Percentiles rank a stretch among this genome's conserved stretches.
These are phyloP conservation scores for Aureobasidium sp. DNA, from an alignment of 2,329 filamentous ascomycete genomes.

Conservation along the genomic window DNA sequence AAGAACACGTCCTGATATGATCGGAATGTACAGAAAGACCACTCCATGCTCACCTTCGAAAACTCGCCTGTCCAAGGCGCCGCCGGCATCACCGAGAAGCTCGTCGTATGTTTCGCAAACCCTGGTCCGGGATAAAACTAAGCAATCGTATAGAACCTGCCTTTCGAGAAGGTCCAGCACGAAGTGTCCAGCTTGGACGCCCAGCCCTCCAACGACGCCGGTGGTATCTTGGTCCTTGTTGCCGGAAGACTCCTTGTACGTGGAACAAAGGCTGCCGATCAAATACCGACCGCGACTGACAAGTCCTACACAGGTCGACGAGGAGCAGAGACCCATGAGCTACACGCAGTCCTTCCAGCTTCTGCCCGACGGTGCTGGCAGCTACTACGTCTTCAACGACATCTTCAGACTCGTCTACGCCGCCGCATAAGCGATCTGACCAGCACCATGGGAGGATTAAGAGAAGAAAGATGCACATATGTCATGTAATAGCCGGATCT, in stretches of 20 bases:
- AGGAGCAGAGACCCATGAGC: conserved; percentile 77
- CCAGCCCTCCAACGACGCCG: conserved; percentile 61
- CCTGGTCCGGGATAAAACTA: background rate
- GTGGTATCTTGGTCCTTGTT: conserved; percentile 75
- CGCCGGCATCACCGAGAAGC: conserved; percentile 65
- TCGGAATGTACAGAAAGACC: conserved; percentile 51
- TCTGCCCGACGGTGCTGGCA: conserved; percentile 53
- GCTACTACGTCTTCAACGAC: conserved; percentile 88
- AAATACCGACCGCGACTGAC: background rate
- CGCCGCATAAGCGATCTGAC: conserved; percentile 19
- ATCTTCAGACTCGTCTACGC: conserved; percentile 82
- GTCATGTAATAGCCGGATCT: conserved; percentile 4
- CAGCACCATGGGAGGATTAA: background rate
- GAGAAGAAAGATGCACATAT: conserved; percentile 1
- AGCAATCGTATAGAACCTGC: conserved; percentile 49
- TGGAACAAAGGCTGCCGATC: conserved; percentile 9
- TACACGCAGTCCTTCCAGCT: conserved; percentile 89
- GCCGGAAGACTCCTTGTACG: conserved; percentile 77
- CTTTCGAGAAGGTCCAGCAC: conserved; percentile 76
- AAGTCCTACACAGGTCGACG: conserved; percentile 59
- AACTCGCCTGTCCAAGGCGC: conserved; percentile 56
- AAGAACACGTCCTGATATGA: background rate
- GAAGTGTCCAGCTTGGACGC: conserved; percentile 68
- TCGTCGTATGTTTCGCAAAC: conserved; percentile 50
- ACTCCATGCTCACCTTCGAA: conserved; percentile 95